Evolutionary conservation across 768 basidiomycete genomes (phyloP).

Genomic region (Xanthoconium stramineum): DNA sequence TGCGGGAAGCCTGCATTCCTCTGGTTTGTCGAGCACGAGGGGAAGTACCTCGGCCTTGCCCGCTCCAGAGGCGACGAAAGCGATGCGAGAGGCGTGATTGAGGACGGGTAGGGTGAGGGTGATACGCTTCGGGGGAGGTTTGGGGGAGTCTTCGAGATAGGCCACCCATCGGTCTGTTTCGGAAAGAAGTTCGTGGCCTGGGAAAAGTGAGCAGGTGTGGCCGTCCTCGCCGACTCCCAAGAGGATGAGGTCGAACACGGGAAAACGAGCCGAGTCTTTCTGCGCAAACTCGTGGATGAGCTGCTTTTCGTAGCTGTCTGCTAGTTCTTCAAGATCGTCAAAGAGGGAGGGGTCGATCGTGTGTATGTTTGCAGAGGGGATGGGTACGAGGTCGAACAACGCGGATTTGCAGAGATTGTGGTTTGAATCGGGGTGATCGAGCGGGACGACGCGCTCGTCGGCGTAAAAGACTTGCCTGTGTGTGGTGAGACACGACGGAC

Average conservation of each 20-base stretch:
- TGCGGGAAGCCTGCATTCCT: constrained; percentile 68
- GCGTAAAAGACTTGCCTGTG: constrained; percentile 95
- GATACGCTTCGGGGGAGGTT: constrained; percentile 86
- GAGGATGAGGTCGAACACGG: constrained; percentile 94
- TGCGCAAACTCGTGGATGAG: constrained; percentile 91
- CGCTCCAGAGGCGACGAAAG: constrained; percentile 83
- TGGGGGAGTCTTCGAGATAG: constrained; percentile 88
- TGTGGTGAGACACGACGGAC: neutral
- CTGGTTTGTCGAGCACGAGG: constrained; percentile 75
- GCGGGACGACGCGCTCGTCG: constrained; percentile 92
- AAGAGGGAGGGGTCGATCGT: constrained; percentile 67
- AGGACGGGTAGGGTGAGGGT: constrained; percentile 91
- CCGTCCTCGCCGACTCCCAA: constrained; percentile 97
- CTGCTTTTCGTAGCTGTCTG: constrained; percentile 76
- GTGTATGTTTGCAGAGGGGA: constrained; percentile 77
- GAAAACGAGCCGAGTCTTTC: constrained; percentile 92
- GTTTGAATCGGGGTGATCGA: constrained; percentile 92
- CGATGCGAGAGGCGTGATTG: constrained; percentile 84
- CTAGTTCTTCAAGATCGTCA: constrained; percentile 74
- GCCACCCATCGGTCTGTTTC: constrained; percentile 96
- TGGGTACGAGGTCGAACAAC: constrained; percentile 81
- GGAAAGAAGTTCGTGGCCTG: constrained; percentile 78
- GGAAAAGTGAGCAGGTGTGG: constrained; percentile 98
- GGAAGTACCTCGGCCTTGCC: constrained; percentile 76
- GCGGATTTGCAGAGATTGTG: constrained; percentile 69